phyloP scores from a whole-genome alignment of 345 rosid species.

The Salix exigua region DNA sequence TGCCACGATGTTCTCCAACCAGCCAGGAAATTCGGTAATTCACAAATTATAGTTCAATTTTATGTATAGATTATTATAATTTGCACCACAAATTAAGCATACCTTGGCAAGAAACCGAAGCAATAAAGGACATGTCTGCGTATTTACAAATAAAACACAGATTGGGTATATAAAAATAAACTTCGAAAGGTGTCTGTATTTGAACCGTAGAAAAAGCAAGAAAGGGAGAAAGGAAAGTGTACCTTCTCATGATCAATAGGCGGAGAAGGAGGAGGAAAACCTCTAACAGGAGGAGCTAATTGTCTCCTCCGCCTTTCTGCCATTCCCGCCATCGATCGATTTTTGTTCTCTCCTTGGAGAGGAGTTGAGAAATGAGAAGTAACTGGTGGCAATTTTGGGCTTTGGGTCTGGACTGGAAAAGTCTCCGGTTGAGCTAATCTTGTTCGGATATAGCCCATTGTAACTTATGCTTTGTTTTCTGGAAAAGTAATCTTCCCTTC shows the following conservation, averaged over 20 bases:
- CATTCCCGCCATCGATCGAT: slow-evolving; percentile 48
- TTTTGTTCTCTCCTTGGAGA: neutral
- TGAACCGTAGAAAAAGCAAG: slow-evolving; percentile 25
- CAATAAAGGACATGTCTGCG: slow-evolving; percentile 91
- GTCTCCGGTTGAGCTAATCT: neutral
- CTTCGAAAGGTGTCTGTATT: neutral
- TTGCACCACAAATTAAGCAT: neutral
- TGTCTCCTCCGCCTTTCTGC: slow-evolving; percentile 52
- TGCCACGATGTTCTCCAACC: slow-evolving; percentile 77
- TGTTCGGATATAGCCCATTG: neutral
- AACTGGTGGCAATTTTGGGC: neutral
- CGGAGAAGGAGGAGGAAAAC: slow-evolving; percentile 47
- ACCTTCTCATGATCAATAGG: slow-evolving; percentile 94
- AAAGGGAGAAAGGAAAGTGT: neutral
- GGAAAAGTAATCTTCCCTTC: neutral
- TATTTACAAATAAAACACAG: neutral
- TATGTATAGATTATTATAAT: neutral
- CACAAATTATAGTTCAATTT: neutral
- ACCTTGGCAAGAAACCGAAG: slow-evolving; percentile 97
- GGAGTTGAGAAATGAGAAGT: too few relatives aligned
- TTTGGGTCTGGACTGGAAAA: neutral
- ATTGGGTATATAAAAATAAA: neutral
- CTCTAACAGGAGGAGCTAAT: slow-evolving; percentile 51
- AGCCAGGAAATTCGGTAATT: slow-evolving; percentile 25
- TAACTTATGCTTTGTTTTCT: neutral